A percentile compares a stretch with the other conserved stretches of the same genome.
These are phyloP conservation scores for Tirmania nivea DNA, from an alignment of 495 filamentous ascomycete genomes.

Conservation along the genomic window DNA sequence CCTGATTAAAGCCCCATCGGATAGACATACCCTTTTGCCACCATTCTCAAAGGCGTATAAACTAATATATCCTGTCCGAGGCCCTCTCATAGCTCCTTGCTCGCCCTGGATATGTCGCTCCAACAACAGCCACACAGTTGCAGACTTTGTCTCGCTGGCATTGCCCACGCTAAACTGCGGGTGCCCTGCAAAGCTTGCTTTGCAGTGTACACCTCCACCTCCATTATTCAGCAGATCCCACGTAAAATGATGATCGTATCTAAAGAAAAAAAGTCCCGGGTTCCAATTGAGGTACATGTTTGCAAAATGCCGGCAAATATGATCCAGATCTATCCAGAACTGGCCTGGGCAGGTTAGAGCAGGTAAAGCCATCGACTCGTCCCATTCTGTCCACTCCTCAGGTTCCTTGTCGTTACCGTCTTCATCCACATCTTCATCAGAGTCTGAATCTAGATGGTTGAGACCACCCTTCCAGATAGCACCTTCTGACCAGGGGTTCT, in stretches of 20 bases:
- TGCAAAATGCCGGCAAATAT: slow-evolving; percentile 73
- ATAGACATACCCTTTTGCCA: slow-evolving; percentile 53
- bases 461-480: slow-evolving; percentile 37
- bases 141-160: slow-evolving; percentile 13
- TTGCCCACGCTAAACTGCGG: slow-evolving; percentile 60
- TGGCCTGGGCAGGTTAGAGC: slow-evolving; percentile 30
- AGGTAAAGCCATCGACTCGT: slow-evolving; percentile 3
- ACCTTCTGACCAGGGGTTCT: slow-evolving; percentile 89
- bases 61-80: slow-evolving; percentile 50
- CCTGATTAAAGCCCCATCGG: slow-evolving; percentile 3
- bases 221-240: slow-evolving; percentile 52
- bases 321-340: slow-evolving; percentile 81
- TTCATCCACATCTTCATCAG: slow-evolving; percentile 1
- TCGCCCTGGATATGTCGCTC: slow-evolving; percentile 49
- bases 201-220: slow-evolving; percentile 16
- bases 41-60: slow-evolving; percentile 51
- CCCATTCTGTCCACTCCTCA: slow-evolving; percentile 5
- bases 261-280: slow-evolving; percentile 54
- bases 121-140: slow-evolving; percentile 64
- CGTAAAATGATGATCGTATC: slow-evolving; percentile 72
- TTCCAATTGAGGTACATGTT: slow-evolving; percentile 97
- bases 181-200: slow-evolving; percentile 46
- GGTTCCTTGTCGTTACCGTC: slow-evolving; percentile 4
- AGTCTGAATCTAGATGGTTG: slow-evolving; percentile 2
- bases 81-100: slow-evolving; percentile 3